Evolutionary conservation across 345 rosid genomes (phyloP).

Genomic region (Melaleuca alternifolia): DNA sequence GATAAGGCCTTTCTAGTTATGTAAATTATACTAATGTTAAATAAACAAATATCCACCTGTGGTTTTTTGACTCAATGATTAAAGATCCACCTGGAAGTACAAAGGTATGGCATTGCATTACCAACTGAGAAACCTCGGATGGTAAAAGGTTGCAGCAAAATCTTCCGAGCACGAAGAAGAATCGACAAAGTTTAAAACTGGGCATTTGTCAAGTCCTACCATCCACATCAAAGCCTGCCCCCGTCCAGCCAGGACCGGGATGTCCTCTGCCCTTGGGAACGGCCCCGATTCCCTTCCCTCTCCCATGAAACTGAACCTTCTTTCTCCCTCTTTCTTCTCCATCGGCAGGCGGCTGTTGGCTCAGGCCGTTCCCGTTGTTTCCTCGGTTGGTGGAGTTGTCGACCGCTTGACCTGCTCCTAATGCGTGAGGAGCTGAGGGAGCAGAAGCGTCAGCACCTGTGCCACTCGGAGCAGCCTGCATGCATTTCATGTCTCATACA

Average conservation of each 20-base stretch:
- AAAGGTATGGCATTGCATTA: neutral
- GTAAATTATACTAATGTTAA: neutral
- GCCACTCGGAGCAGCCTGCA: slow-evolving; percentile 16
- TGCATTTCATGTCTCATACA: slow-evolving; percentile 30
- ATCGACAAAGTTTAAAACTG: neutral
- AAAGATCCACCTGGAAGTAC: neutral
- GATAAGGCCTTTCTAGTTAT: neutral
- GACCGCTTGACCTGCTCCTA: slow-evolving; percentile 13
- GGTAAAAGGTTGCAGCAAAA: neutral
- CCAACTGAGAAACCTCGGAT: neutral
- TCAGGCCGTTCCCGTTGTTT: slow-evolving; percentile 22
- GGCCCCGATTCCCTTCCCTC: slow-evolving; percentile 52
- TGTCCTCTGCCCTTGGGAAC: slow-evolving; percentile 52
- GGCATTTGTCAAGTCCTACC: slow-evolving; percentile 32
- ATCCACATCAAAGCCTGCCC: slow-evolving; percentile 70
- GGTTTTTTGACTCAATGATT: neutral
- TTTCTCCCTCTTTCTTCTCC: slow-evolving; percentile 52
- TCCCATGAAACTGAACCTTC: slow-evolving; percentile 53
- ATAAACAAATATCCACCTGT: neutral
- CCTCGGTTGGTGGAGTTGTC: slow-evolving; percentile 22
- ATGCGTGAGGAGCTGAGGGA: slow-evolving; percentile 15
- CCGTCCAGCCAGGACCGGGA: slow-evolving; percentile 59
- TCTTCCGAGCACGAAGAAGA: neutral
- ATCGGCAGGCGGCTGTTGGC: slow-evolving; percentile 28
- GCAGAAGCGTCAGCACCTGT: slow-evolving; percentile 5